phyloP scores from a whole-genome alignment of 176 grass and related monocot genomes.

The Rhynchospora pubera region DNA sequence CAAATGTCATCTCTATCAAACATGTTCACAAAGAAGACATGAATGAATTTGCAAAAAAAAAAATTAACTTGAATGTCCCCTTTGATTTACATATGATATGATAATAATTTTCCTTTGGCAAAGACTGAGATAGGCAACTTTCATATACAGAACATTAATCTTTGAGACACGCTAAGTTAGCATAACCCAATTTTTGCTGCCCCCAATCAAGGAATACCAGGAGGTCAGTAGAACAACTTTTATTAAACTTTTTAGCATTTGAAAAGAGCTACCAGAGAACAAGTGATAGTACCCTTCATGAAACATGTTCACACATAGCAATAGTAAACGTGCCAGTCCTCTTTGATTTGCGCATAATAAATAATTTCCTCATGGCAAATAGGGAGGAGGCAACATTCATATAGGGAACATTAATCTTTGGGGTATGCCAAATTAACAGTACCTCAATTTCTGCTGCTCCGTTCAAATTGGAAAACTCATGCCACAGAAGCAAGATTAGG shows the following conservation, averaged over 20 bases:
- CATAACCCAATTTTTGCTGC: background rate
- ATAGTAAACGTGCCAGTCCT: background rate
- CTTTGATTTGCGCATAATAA: constrained; percentile 16
- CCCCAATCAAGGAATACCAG: background rate
- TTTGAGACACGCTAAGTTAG: background rate
- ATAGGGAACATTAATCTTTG: constrained; percentile 14
- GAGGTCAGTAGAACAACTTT: background rate
- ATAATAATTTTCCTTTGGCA: background rate
- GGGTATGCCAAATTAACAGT: background rate
- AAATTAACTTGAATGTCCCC: background rate
- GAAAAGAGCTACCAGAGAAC: background rate
- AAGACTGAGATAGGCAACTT: constrained; percentile 18
- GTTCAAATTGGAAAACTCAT: background rate
- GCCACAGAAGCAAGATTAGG: background rate
- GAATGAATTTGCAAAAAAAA: background rate
- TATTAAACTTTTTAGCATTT: background rate
- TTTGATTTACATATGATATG: constrained; percentile 25
- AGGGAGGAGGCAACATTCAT: constrained; percentile 14
- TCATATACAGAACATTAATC: constrained; percentile 23
- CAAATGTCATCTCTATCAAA: background rate
- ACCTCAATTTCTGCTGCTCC: constrained; percentile 7
- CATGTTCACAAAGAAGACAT: background rate
- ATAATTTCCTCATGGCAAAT: background rate
- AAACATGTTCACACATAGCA: no score
- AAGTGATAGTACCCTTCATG: no score